A percentile compares a stretch with the other conserved stretches of the same genome.
phyloP scores from a whole-genome alignment of 2,329 filamentous ascomycete species.

The Colletotrichum lini region DNA sequence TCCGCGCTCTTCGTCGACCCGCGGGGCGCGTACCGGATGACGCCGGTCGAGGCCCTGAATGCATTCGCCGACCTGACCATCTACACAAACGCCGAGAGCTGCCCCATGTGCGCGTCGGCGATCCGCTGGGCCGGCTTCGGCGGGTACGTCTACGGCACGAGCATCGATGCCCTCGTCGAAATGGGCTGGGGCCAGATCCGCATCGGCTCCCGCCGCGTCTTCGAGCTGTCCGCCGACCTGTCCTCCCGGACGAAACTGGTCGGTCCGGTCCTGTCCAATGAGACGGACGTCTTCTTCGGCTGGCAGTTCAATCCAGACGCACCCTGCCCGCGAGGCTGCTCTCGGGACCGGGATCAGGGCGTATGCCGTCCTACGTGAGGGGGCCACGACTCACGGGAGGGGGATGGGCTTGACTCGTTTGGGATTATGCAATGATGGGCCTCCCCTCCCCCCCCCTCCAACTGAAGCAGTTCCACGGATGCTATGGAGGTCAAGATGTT shows the following conservation, averaged over 20 bases:
- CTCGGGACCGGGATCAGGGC: conserved; percentile 12
- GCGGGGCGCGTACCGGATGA: conserved; percentile 59
- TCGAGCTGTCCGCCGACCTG: conserved; percentile 58
- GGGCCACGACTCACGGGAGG: too few species aligned
- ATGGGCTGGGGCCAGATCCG: conserved; percentile 67
- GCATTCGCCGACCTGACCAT: conserved; percentile 64
- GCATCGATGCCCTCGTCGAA: conserved; percentile 60
- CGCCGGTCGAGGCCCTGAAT: conserved; percentile 54
- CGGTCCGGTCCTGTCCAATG: conserved; percentile 61
- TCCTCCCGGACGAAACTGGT: conserved; percentile 56
- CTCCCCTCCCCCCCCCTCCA: neutral
- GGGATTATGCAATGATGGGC: neutral
- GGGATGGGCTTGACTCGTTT: neutral
- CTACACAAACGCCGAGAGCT: conserved; percentile 71
- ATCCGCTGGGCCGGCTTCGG: conserved; percentile 70
- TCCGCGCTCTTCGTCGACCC: conserved; percentile 62
- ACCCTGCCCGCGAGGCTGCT: conserved; percentile 36
- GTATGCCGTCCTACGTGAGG: conserved; percentile 18
- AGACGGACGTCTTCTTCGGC: conserved; percentile 67
- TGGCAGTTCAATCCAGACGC: conserved; percentile 64
- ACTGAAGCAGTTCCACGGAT: conserved; percentile 2
- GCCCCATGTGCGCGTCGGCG: conserved; percentile 71
- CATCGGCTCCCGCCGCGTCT: conserved; percentile 61
- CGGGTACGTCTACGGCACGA: conserved; percentile 69
- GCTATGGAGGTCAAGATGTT: neutral